Conservation (phyloP, 1,284 basidiomycete species). For the Cutaneotrichosporon sp. region DNA sequence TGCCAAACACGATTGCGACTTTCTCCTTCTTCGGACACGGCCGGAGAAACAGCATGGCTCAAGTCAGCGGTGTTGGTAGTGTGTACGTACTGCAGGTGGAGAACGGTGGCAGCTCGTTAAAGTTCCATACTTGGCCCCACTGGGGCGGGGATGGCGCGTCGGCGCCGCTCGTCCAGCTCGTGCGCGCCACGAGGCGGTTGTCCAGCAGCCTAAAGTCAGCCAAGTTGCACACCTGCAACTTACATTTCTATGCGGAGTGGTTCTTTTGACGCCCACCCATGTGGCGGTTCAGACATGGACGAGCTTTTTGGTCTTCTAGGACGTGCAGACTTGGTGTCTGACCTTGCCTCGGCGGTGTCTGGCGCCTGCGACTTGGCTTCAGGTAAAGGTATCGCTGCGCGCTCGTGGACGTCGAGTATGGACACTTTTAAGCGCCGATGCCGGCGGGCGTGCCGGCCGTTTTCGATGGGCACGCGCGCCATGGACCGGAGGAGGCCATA, state of each 20-base stretch:
- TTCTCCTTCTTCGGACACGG: slow-evolving; percentile 4
- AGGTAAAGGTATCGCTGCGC: too few species aligned
- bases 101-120: slow-evolving; percentile 21
- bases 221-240: not conserved
- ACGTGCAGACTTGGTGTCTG: too few species aligned
- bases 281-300: not conserved
- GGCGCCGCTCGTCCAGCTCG: slow-evolving; percentile 25
- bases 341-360: too few species aligned
- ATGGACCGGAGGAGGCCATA: slow-evolving; percentile 14
- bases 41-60: slow-evolving; percentile 8
- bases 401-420: slow-evolving; percentile 27
- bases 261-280: slow-evolving; percentile 26
- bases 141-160: slow-evolving; percentile 19
- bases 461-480: slow-evolving; percentile 4
- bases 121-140: slow-evolving; percentile 28
- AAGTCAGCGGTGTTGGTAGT: not conserved
- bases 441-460: slow-evolving; percentile 2
- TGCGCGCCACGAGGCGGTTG: slow-evolving; percentile 20
- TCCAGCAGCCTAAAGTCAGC: slow-evolving; percentile 18
- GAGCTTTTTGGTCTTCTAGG: not conserved
- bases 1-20: slow-evolving; percentile 18
- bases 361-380: too few species aligned
- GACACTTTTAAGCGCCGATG: slow-evolving; percentile 24
- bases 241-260: slow-evolving; percentile 24
- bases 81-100: slow-evolving; percentile 21